Evolutionary conservation across 179 eudicot species (phyloP), one percentile per base, ranked within the genome.

Genomic region (Silene coronaria): DNA sequence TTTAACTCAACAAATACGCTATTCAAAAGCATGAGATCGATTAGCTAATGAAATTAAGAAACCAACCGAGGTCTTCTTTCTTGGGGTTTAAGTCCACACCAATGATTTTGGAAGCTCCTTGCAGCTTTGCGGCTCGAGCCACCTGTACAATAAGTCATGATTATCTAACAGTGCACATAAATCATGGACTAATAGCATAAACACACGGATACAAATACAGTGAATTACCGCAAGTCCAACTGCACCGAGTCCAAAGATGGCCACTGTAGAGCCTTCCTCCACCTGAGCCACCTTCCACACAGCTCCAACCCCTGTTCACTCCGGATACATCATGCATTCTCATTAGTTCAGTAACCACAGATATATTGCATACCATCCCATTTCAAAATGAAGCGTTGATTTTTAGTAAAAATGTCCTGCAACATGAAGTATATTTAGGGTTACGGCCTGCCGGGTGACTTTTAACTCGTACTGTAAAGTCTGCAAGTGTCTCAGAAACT

Each of bases 191-290:
- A 28, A 28, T 28, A 28, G 32, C 32, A 28, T 28, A 34, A 34
- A 17, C 71, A 34, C 2, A 67, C 9, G 51, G 27, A 16, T 21
- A 5, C 21, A 46, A 46, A 46, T 70, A 21, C 19, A 21, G 26
- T 27, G 28, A 66, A 61, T 68, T 78, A 92, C 97, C 82, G 92
- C 97, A 12, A 92, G 90, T 72, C 97, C 97, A 61, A 92, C 90
- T 5, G 89, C 88, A 24, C 97, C 97, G 66, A 92, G 96, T 53
- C 97, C 97, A 3, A 91, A 75, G 24, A 92, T 85, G 57, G 89
- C 97, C 23, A 92, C 94, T 5, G 89, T 83, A 34, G 92, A 87
- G 59, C 90, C 94, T 78, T 84, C 79, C 27, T 82, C 85, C 21
- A 92, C 85, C 14, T 48, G 63, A 11, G 82, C 90, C 80, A 86